A percentile compares a stretch with the other conserved stretches of the same genome.
Conservation (phyloP, 805 yeast species). For the Komagataella pseudopastoris region DNA sequence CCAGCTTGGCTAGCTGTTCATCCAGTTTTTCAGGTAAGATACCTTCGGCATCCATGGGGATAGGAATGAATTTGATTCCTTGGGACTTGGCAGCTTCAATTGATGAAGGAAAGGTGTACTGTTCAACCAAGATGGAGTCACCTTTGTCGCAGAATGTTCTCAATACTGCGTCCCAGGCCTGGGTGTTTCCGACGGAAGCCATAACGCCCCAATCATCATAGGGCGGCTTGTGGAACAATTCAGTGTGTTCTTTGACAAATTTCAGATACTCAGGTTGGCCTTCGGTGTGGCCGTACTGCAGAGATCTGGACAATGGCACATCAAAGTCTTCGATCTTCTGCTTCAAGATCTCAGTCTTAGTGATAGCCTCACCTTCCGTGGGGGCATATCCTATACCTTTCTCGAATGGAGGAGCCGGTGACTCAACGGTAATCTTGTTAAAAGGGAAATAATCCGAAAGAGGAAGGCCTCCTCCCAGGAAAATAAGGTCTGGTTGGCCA, state of each 20-base stretch:
- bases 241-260: constrained; percentile 69
- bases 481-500: constrained; percentile 62
- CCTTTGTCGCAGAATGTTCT: constrained; percentile 43
- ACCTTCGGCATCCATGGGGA: constrained; percentile 54
- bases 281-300: constrained; percentile 81
- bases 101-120: constrained; percentile 64
- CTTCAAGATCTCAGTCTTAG: constrained; percentile 20
- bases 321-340: constrained; percentile 35
- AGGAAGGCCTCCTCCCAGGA: constrained; percentile 94
- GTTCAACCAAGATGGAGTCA: constrained; percentile 63
- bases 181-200: constrained; percentile 77
- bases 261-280: constrained; percentile 64
- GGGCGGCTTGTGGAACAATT: constrained; percentile 32
- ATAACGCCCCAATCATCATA: constrained; percentile 66
- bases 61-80: constrained; percentile 50
- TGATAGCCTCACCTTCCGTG: constrained; percentile 23
- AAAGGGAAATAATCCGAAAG: constrained; percentile 87
- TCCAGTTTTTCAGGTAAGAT: constrained; percentile 45
- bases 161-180: constrained; percentile 79
- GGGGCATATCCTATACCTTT: constrained; percentile 64
- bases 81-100: constrained; percentile 54
- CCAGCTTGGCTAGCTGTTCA: constrained; percentile 47
- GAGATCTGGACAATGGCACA: constrained; percentile 68
- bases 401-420: constrained; percentile 71
- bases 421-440: constrained; percentile 53